A percentile compares a stretch with the other conserved stretches of the same genome.
These are phyloP conservation scores for Cladophialophora psammophila DNA, from an alignment of 2,329 filamentous ascomycete genomes.

Conservation along the genomic window DNA sequence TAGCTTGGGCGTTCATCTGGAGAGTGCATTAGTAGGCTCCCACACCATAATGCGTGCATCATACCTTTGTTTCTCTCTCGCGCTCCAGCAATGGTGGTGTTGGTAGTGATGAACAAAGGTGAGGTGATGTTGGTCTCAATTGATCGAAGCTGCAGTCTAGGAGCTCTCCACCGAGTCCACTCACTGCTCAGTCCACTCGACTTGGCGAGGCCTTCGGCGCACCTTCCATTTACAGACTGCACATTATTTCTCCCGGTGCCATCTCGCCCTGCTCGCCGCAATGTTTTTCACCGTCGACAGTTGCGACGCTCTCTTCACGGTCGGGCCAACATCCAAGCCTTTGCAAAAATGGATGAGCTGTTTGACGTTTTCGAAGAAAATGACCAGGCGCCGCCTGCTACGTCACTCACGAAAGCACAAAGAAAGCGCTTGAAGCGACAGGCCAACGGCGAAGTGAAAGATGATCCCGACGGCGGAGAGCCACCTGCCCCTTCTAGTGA, in stretches of 20 bases:
- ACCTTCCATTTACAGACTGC: slow-evolving; percentile 11
- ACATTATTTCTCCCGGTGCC: background rate
- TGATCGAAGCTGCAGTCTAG: slow-evolving; percentile 8
- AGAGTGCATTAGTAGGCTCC: slow-evolving; percentile 7
- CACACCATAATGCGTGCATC: background rate
- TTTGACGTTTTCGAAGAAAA: slow-evolving; percentile 82
- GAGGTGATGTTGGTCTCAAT: slow-evolving; percentile 11
- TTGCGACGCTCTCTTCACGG: slow-evolving; percentile 11
- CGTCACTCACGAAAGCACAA: slow-evolving; percentile 52
- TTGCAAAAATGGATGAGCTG: slow-evolving; percentile 72
- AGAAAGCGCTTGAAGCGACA: slow-evolving; percentile 81
- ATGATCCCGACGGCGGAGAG: slow-evolving; percentile 29
- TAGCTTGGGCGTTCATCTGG: slow-evolving; percentile 79
- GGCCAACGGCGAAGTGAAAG: slow-evolving; percentile 78
- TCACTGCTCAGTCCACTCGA: background rate
- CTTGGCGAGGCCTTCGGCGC: slow-evolving; percentile 7
- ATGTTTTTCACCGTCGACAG: slow-evolving; percentile 14
- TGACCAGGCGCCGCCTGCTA: slow-evolving; percentile 54
- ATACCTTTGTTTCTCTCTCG: slow-evolving; percentile 17
- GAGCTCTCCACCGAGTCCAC: background rate
- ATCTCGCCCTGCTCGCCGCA: background rate
- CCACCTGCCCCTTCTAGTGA: slow-evolving; percentile 14
- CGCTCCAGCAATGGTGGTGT: slow-evolving; percentile 5
- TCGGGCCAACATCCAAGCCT: slow-evolving; percentile 1
- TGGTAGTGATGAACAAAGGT: slow-evolving; percentile 1